A percentile compares a stretch with the other conserved stretches of the same genome.
phyloP scores from a whole-genome alignment of 805 yeast genomes.

The Ogataea wickerhamii region DNA sequence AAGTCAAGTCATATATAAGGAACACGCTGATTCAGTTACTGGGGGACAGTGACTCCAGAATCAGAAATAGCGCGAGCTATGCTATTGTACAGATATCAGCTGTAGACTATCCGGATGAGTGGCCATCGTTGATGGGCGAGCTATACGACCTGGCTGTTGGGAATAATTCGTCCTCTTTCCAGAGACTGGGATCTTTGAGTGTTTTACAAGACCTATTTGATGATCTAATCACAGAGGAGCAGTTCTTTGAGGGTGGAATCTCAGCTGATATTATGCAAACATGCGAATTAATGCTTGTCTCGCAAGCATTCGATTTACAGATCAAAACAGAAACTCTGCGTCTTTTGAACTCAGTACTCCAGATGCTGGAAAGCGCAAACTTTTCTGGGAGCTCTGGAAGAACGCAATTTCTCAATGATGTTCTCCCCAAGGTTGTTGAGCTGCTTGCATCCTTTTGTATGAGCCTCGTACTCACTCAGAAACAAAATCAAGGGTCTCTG shows the following conservation, averaged over 20 bases:
- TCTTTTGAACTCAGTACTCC: conserved; percentile 50
- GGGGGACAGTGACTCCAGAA: conserved; percentile 48
- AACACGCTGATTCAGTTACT: conserved; percentile 46
- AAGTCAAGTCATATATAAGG: conserved; percentile 51
- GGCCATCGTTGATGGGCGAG: conserved; percentile 67
- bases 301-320: conserved; percentile 24
- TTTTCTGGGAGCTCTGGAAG: conserved; percentile 38
- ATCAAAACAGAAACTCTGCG: conserved; percentile 47
- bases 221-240: conserved; percentile 81
- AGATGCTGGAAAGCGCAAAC: conserved; percentile 51
- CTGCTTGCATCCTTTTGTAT: conserved; percentile 19
- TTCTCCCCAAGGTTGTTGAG: conserved; percentile 26
- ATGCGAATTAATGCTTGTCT: conserved; percentile 40
- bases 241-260: conserved; percentile 74
- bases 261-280: conserved; percentile 53
- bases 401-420: conserved; percentile 32
- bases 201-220: conserved; percentile 76
- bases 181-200: conserved; percentile 51
- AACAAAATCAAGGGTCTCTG: conserved; percentile 9
- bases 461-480: conserved; percentile 3
- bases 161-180: conserved; percentile 29
- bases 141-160: conserved; percentile 38
- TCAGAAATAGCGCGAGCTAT: conserved; percentile 65
- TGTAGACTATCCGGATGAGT: conserved; percentile 91
- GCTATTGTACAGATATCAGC: conserved; percentile 81